Base-by-base conservation (phyloP, 1,139 yeast genomes). In the Taphrina betulina region DNA sequence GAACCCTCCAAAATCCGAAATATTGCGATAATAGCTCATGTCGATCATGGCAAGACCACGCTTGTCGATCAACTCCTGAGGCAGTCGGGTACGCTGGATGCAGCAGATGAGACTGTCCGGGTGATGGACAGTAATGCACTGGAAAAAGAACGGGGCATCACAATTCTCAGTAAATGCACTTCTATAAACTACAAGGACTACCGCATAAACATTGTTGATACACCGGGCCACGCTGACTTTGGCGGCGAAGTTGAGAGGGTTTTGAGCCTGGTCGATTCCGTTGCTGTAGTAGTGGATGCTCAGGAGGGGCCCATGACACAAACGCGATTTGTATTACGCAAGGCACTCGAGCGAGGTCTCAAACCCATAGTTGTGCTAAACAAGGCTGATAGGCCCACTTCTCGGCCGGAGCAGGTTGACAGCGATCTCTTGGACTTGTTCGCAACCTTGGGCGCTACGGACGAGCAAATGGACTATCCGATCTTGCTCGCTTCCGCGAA, bases 181-280 rank as follows among this genome's bases (percentile, higher is more conserved):
- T 78, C 95, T 0, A 92, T 92, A 96, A 76, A 92, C 57, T 88
- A 89, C 68, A 71, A 80, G 63, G 96, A 90, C 63, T 92, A 87
- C 65, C 70, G 92, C 57, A 72, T 92, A 53, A 96, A 92, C 71
- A 75, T 92, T 57, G 95, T 92, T 58, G 98, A 92, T 70, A 92
- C 98, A 0, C 98, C 98, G 0, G 98, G 98, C 0, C 98, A 92
- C 68, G 98, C 92, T 24, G 98, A 92, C 69, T 92, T 92, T 68
- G 74, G 96, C 53, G 88, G 95, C 5, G 98, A 92, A 66, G 98
- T 92, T 0, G 82, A 95, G 1, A 72, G 97, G 62, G 86, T 95
- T 8, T 89, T 90, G 69, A 96, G 97, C 1, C 85, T 95, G 0
- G 92, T 97, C 73, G 95, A 94, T 35, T 97, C 97, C 10, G 97